Evolutionary conservation across 75 land plant species (phyloP).

Genomic region (Sequoia sempervirens): DNA sequence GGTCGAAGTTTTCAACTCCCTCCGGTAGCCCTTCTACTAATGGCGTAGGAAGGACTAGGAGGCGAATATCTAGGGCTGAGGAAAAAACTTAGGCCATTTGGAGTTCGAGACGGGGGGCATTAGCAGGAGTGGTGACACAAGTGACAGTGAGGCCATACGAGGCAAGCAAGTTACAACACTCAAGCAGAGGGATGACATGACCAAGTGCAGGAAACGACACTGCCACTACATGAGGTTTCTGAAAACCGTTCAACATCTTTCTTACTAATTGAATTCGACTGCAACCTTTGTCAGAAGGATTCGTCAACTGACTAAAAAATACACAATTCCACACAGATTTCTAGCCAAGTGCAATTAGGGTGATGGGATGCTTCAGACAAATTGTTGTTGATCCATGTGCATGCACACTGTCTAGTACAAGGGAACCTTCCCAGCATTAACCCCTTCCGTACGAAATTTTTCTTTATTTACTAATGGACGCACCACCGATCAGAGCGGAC

Average conservation of each 20-base stretch:
- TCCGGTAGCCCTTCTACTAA: neutral
- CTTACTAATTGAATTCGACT: too few relatives aligned
- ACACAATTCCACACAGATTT: too few relatives aligned
- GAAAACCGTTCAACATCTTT: neutral
- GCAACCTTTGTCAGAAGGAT: too few relatives aligned
- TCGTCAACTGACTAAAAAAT: too few relatives aligned
- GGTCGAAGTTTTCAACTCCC: neutral
- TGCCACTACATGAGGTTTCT: slow-evolving; percentile 19
- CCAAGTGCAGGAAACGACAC: slow-evolving; percentile 47
- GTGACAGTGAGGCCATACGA: slow-evolving; percentile 27
- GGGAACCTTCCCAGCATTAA: too few relatives aligned
- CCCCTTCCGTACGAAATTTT: too few relatives aligned
- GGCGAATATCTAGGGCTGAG: slow-evolving; percentile 7
- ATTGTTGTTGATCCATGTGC: too few relatives aligned
- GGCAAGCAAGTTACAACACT: slow-evolving; percentile 29
- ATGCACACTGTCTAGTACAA: too few relatives aligned
- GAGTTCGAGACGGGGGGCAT: slow-evolving; percentile 10
- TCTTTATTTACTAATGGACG: too few relatives aligned
- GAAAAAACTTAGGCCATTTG: slow-evolving; percentile 14
- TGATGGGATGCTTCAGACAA: too few relatives aligned
- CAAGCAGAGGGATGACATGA: slow-evolving; percentile 42
- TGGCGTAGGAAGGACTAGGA: neutral
- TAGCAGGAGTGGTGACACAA: slow-evolving; percentile 32
- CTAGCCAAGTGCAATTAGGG: too few relatives aligned
- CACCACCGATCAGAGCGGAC: too few relatives aligned